phyloP scores from a whole-genome alignment of 2,329 filamentous ascomycete genomes.

The Xylariales sp. region DNA sequence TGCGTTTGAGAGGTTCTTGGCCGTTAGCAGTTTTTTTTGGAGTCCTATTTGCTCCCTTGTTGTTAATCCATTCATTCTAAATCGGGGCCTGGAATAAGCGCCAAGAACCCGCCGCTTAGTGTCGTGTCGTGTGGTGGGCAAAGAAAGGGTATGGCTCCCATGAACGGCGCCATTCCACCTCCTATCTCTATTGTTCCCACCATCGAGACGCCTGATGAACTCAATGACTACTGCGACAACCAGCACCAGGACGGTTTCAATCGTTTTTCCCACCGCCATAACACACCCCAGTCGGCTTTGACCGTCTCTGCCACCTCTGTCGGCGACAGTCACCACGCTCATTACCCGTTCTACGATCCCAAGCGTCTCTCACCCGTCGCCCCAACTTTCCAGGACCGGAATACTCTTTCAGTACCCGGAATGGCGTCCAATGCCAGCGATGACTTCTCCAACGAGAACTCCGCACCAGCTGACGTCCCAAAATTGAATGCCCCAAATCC shows the following conservation, averaged over 20 bases:
- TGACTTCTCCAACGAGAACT: constrained; percentile 45
- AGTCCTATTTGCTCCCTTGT: constrained; percentile 19
- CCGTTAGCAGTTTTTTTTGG: constrained; percentile 25
- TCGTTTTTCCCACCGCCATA: constrained; percentile 32
- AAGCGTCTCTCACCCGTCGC: constrained; percentile 49
- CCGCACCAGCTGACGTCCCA: constrained; percentile 53
- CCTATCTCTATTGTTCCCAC: constrained; percentile 48
- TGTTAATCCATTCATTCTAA: constrained; percentile 37
- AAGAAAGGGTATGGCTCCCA: constrained; percentile 34
- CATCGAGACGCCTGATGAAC: constrained; percentile 46
- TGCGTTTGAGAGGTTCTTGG: constrained; percentile 31
- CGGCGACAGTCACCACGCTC: constrained; percentile 26
- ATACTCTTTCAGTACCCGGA: constrained; percentile 35
- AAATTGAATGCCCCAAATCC: constrained; percentile 66
- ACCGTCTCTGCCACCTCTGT: constrained; percentile 40
- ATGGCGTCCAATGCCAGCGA: constrained; percentile 44
- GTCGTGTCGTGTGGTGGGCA: not conserved
- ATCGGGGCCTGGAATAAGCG: constrained; percentile 45
- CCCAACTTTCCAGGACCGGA: constrained; percentile 45
- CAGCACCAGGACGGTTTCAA: constrained; percentile 11
- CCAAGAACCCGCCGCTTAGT: constrained; percentile 39
- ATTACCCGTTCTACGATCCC: constrained; percentile 47
- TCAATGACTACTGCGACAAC: constrained; percentile 28
- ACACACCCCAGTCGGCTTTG: constrained; percentile 30
- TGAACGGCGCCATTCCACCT: constrained; percentile 37